A percentile compares a stretch with the other conserved stretches of the same genome.
Conservation (phyloP, 1,284 basidiomycete genomes). For the Abortiporus biennis region DNA sequence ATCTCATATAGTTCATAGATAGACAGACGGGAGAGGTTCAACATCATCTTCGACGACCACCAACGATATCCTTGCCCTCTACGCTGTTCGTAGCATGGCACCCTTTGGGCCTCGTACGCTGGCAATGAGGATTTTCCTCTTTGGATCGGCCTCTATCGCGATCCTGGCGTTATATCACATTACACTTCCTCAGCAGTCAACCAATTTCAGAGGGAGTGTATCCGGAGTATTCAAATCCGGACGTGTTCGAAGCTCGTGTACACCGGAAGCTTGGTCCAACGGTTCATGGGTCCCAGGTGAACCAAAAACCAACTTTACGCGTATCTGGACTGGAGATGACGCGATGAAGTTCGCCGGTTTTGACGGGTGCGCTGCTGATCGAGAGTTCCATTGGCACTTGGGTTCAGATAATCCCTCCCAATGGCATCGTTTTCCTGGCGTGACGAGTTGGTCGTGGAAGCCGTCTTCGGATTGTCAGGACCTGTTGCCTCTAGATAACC, state of each 20-base stretch:
- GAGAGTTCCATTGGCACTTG: slow-evolving; percentile 59
- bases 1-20: no score
- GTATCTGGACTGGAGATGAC: slow-evolving; percentile 34
- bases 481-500: slow-evolving; percentile 32
- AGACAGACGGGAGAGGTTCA: no score
- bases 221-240: no score
- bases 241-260: slow-evolving; percentile 11
- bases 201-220: no score
- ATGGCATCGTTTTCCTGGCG: slow-evolving; percentile 46
- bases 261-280: slow-evolving; percentile 10
- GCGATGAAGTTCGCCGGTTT: slow-evolving; percentile 46
- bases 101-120: neutral
- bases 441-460: slow-evolving; percentile 45
- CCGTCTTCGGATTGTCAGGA: slow-evolving; percentile 37
- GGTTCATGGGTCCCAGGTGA: slow-evolving; percentile 5
- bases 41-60: no score
- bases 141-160: neutral
- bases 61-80: no score
- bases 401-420: slow-evolving; percentile 39
- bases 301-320: slow-evolving; percentile 18
- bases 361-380: slow-evolving; percentile 51
- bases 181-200: no score
- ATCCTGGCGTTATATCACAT: neutral
- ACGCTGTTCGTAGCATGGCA: no score
- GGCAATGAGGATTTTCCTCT: neutral